These are phyloP conservation scores for Cladosporium sp. DNA, from an alignment of 2,329 filamentous ascomycete species.

Conservation along the genomic window DNA sequence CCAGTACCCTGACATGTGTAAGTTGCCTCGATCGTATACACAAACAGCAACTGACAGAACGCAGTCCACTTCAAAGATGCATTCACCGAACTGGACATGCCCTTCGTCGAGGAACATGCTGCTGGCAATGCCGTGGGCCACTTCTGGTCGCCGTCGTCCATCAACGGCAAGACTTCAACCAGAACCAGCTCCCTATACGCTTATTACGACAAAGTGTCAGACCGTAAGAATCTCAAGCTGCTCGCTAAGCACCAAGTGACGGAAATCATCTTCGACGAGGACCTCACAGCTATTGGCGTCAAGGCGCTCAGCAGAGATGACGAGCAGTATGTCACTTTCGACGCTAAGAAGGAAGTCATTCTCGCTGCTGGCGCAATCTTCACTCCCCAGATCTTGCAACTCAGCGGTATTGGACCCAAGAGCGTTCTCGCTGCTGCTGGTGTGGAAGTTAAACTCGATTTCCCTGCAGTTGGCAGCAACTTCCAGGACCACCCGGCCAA, in stretches of 20 bases:
- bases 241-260: conserved; percentile 1
- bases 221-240: background rate
- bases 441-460: conserved; percentile 58
- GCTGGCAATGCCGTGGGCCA: conserved; percentile 3
- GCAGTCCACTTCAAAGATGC: background rate
- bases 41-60: background rate
- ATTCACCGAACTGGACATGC: background rate
- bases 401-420: conserved; percentile 60
- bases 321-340: background rate
- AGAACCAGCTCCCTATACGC: conserved; percentile 50
- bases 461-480: conserved; percentile 63
- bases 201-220: conserved; percentile 1
- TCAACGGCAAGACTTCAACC: conserved; percentile 50
- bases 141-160: conserved; percentile 42
- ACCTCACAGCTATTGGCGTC: background rate
- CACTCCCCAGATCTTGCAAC: conserved; percentile 53
- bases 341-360: conserved; percentile 43
- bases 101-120: conserved; percentile 2
- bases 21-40: background rate
- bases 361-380: conserved; percentile 45
- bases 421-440: conserved; percentile 56
- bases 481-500: conserved; percentile 56
- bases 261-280: background rate
- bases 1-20: conserved; percentile 4
- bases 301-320: background rate